Percentiles rank a stretch among this genome's conserved stretches.
Conservation (phyloP, 768 basidiomycete species). For the Hysterangium stoloniferum region DNA sequence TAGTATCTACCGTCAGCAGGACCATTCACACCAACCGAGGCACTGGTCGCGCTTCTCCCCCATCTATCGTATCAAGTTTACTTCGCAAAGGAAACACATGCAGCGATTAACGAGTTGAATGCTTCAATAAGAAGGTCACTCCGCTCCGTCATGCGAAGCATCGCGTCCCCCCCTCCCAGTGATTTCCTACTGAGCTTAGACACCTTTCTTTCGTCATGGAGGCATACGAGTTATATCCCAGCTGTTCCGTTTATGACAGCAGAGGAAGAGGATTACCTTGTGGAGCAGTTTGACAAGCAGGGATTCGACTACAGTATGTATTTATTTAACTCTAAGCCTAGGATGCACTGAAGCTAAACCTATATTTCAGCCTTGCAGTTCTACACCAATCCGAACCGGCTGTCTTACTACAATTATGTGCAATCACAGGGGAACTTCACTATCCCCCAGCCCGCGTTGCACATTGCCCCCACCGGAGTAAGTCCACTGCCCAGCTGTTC, state of each 20-base stretch:
- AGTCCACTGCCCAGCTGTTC: slow-evolving; percentile 5
- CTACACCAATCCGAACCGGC: slow-evolving; percentile 44
- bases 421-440: slow-evolving; percentile 36
- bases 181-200: slow-evolving; percentile 42
- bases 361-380: slow-evolving; percentile 48
- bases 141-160: slow-evolving; percentile 46
- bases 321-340: background rate
- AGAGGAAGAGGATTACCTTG: slow-evolving; percentile 63
- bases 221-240: slow-evolving; percentile 37
- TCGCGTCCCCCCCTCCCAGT: slow-evolving; percentile 48
- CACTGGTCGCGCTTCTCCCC: slow-evolving; percentile 36
- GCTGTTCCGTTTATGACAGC: slow-evolving; percentile 50
- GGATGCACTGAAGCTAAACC: background rate
- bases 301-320: slow-evolving; percentile 55
- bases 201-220: slow-evolving; percentile 49
- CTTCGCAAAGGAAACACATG: slow-evolving; percentile 42
- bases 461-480: slow-evolving; percentile 34
- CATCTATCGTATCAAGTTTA: slow-evolving; percentile 49
- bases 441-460: slow-evolving; percentile 33
- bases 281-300: slow-evolving; percentile 49
- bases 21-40: slow-evolving; percentile 38
- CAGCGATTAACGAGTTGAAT: slow-evolving; percentile 48
- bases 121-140: slow-evolving; percentile 47
- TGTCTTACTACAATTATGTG: slow-evolving; percentile 28
- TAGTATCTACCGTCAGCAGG: slow-evolving; percentile 53